Evolutionary conservation across 257 asterid species (phyloP).

Genomic region (Nicotiana paniculata): DNA sequence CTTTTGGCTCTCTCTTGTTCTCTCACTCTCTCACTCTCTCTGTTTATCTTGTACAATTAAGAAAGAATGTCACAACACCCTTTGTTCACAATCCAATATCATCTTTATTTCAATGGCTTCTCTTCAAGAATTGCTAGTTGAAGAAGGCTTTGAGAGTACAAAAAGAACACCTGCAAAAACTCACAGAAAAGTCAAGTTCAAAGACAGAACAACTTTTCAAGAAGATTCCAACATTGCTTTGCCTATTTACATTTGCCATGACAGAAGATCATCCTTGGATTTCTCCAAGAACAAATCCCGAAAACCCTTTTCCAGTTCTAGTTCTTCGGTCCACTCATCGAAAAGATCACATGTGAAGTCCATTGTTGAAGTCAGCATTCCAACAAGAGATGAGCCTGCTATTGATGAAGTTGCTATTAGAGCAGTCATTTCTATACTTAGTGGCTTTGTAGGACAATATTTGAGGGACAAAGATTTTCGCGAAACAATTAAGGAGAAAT

Average conservation of each 20-base stretch:
- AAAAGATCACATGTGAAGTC: conserved; percentile 24
- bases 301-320: conserved; percentile 29
- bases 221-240: conserved; percentile 38
- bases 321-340: conserved; percentile 34
- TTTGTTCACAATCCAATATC: neutral
- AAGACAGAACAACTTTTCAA: conserved; percentile 11
- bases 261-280: conserved; percentile 41
- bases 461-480: conserved; percentile 38
- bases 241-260: conserved; percentile 72
- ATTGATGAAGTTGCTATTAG: conserved; percentile 57
- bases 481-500: conserved; percentile 30
- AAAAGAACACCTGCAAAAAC: conserved; percentile 20
- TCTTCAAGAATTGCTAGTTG: conserved; percentile 57
- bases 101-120: conserved; percentile 43
- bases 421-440: conserved; percentile 58
- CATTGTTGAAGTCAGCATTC: conserved; percentile 1
- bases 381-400: conserved; percentile 45
- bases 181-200: conserved; percentile 49
- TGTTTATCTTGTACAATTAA: conserved; percentile 13
- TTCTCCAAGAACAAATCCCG: conserved; percentile 21
- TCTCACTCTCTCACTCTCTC: conserved; percentile 24
- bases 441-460: conserved; percentile 52
- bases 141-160: conserved; percentile 45
- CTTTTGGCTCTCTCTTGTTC: conserved; percentile 2
- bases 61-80: conserved; percentile 33